Conservation (phyloP, 805 yeast species). For the Myxozyma lipomycoides region DNA sequence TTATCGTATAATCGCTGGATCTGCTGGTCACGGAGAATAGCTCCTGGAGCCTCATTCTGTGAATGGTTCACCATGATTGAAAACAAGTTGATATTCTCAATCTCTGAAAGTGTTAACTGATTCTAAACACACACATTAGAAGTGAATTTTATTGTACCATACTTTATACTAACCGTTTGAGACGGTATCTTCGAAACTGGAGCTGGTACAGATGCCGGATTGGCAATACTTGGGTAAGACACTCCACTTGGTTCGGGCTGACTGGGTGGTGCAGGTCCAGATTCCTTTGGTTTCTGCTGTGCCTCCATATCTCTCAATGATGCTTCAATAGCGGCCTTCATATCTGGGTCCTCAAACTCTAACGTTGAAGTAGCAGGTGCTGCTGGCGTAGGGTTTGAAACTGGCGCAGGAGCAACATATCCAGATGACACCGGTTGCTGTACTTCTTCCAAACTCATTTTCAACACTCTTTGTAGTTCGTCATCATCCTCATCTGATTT, state of each 20-base stretch:
- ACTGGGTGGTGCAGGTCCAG: slow-evolving; percentile 7
- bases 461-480: slow-evolving; percentile 72
- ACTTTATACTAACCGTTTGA: not conserved
- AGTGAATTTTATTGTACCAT: no score
- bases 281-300: slow-evolving; percentile 30
- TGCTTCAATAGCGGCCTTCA: slow-evolving; percentile 92
- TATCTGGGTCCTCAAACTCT: slow-evolving; percentile 73
- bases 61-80: slow-evolving; percentile 58
- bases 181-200: not conserved
- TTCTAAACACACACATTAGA: not conserved
- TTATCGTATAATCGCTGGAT: slow-evolving; percentile 57
- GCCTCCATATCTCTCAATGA: slow-evolving; percentile 69
- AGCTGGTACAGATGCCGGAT: not conserved
- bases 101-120: slow-evolving; percentile 58
- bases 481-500: slow-evolving; percentile 57
- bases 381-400: slow-evolving; percentile 2
- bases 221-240: not conserved
- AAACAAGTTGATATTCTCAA: slow-evolving; percentile 64
- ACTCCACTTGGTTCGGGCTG: no score
- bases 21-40: slow-evolving; percentile 46
- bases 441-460: slow-evolving; percentile 64
- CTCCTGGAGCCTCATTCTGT: slow-evolving; percentile 46
- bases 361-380: slow-evolving; percentile 4
- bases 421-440: slow-evolving; percentile 12
- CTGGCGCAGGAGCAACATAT: slow-evolving; percentile 32